Evolutionary conservation across 2,329 filamentous ascomycete species (phyloP).

Genomic region (Ophiobolus disseminans): DNA sequence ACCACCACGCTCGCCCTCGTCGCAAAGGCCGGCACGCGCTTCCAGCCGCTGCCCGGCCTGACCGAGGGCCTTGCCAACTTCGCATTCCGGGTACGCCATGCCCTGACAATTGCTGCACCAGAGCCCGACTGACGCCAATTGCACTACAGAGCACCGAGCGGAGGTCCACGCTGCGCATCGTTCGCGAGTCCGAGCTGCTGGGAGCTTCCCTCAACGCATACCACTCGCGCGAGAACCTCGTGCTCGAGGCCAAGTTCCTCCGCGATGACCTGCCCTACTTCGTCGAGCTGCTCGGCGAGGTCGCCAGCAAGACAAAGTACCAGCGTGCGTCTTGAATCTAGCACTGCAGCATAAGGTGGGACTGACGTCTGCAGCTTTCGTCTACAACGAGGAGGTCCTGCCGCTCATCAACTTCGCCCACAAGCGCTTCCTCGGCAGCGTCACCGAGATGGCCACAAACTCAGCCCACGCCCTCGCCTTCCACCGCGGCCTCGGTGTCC

Average conservation of each 20-base stretch:
- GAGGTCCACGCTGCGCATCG: constrained; percentile 90
- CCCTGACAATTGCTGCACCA: neutral
- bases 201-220: constrained; percentile 87
- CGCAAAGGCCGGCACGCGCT: constrained; percentile 92
- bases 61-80: constrained; percentile 91
- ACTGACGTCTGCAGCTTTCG: constrained; percentile 68
- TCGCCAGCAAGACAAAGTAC: constrained; percentile 87
- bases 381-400: constrained; percentile 88
- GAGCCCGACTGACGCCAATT: constrained; percentile 38
- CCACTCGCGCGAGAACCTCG: constrained; percentile 91
- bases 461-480: constrained; percentile 86
- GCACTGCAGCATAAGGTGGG: constrained; percentile 1
- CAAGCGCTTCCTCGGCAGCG: constrained; percentile 69
- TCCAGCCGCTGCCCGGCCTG: constrained; percentile 87
- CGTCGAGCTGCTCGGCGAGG: constrained; percentile 91
- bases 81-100: constrained; percentile 85
- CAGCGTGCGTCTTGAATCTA: constrained; percentile 58
- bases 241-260: constrained; percentile 94
- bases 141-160: constrained; percentile 77
- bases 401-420: constrained; percentile 79
- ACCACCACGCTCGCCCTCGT: constrained; percentile 92
- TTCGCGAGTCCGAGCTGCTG: constrained; percentile 92
- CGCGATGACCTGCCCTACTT: constrained; percentile 97
- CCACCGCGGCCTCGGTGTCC: constrained; percentile 87
- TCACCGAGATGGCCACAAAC: constrained; percentile 78